Base-by-base conservation (phyloP, 768 basidiomycete species). In the Suillus fuscotomentosus region DNA sequence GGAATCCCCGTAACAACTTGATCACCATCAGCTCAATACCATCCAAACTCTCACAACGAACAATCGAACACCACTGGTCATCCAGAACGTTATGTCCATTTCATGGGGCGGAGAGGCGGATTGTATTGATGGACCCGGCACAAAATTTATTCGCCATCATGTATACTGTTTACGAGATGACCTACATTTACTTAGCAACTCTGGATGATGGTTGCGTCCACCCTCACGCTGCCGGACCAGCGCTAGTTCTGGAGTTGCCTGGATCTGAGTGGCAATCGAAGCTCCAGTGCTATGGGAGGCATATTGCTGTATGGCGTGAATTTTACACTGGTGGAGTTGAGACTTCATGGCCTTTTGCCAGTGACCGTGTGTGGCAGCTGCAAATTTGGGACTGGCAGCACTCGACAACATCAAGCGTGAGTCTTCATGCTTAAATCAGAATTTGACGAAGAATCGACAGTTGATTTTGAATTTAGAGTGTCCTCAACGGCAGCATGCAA, bases 301-400 rank as follows among this genome's bases (percentile, higher is more conserved):
- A 53, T 53, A 53, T 53, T 2, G 27, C 27, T 31, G 9, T 53
- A 8, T 11, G 7, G 22, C 50, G 7, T 8, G 0, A 3, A 15
- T 17, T 17, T 1, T 1, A 2, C 7, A 14, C 27, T 22, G 6
- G 9, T 11, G 14, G 0, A 22, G 2, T n/a, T n/a, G 20, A 3
- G 27, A 27, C 27, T 27, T 27, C 27, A 4, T n/a, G n/a, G n/a
- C n/a, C n/a, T n/a, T n/a, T n/a, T n/a, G n/a, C n/a, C n/a, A n/a
- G n/a, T n/a, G n/a, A n/a, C n/a, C n/a, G n/a, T n/a, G n/a, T n/a
- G n/a, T n/a, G 27, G 50, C 24, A 51, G 27, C 24, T 51, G 15
- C 27, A 31, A 5, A 53, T 31, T 31, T 53, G 27, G 51, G 51
- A 53, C 24, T 20, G 27, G 27, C 51, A 53, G 8, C 27, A 53